Percentiles rank a stretch among this genome's conserved stretches.
Conservation (phyloP, 306 rosid species). For the Inga leiocalycina region DNA sequence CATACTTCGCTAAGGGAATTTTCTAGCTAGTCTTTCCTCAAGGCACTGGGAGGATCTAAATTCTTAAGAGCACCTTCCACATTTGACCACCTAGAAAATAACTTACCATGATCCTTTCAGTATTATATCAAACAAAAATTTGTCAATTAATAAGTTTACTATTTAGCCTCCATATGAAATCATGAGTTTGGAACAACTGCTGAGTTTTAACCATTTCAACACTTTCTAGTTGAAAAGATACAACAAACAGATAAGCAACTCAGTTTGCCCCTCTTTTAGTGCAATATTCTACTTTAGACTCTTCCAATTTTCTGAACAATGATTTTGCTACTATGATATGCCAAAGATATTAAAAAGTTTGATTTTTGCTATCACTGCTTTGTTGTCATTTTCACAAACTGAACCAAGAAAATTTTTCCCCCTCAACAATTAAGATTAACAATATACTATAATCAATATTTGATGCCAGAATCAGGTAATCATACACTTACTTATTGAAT, state of each 20-base stretch:
- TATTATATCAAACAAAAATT: background rate
- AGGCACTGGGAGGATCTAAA: background rate
- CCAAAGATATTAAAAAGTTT: background rate
- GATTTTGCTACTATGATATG: background rate
- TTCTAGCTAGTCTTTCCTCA: background rate
- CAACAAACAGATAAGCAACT: background rate
- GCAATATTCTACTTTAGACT: background rate
- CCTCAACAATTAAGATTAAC: background rate
- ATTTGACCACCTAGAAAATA: background rate
- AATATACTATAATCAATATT: background rate
- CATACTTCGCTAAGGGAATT: background rate
- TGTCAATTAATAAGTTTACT: background rate
- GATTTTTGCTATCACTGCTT: background rate
- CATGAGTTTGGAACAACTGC: background rate
- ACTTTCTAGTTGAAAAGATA: background rate
- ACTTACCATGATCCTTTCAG: background rate
- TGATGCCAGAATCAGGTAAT: background rate
- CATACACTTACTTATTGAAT: background rate
- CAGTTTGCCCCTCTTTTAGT: background rate
- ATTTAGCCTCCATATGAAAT: background rate
- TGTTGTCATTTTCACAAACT: background rate
- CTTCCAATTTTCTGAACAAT: background rate
- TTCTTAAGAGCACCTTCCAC: background rate
- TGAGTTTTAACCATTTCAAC: background rate
- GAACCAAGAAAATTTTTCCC: background rate